Evolutionary conservation across 352 stramenopile genomes (phyloP).

Genomic region (Peronospora destructor): DNA sequence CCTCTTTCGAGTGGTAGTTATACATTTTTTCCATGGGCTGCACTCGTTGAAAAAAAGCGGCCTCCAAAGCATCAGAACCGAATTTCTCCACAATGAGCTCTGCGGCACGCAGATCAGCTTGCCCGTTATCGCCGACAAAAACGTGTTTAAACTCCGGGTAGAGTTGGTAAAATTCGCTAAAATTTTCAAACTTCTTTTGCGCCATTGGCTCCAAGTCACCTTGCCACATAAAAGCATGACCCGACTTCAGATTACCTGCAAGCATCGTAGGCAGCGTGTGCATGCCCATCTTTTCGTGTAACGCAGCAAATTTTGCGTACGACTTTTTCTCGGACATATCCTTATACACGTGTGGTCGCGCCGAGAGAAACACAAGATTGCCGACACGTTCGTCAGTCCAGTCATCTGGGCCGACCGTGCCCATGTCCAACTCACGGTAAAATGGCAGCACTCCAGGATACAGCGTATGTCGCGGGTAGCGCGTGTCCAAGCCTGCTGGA

Average conservation of each 20-base stretch:
- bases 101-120: conserved; percentile 88
- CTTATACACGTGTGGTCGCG: conserved; percentile 98
- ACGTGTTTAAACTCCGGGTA: conserved; percentile 98
- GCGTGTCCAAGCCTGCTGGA: conserved; percentile 91
- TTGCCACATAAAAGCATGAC: conserved; percentile 92
- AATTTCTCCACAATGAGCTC: conserved; percentile 85
- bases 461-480: conserved; percentile 88
- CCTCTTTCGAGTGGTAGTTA: conserved; percentile 68
- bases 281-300: conserved; percentile 90
- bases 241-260: conserved; percentile 90
- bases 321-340: conserved; percentile 97
- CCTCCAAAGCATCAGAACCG: conserved; percentile 55
- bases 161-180: conserved; percentile 91
- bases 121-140: conserved; percentile 98
- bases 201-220: conserved; percentile 94
- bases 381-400: conserved; percentile 87
- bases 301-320: conserved; percentile 93
- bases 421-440: conserved; percentile 96
- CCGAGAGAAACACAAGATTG: conserved; percentile 97
- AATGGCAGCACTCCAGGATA: conserved; percentile 98
- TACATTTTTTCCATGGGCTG: conserved; percentile 82
- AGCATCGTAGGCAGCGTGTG: conserved; percentile 94
- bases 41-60: conserved; percentile 87
- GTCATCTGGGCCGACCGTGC: conserved; percentile 82
- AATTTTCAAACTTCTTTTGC: conserved; percentile 96